phyloP scores from a whole-genome alignment of 768 basidiomycete species.

The Russula foetens region DNA sequence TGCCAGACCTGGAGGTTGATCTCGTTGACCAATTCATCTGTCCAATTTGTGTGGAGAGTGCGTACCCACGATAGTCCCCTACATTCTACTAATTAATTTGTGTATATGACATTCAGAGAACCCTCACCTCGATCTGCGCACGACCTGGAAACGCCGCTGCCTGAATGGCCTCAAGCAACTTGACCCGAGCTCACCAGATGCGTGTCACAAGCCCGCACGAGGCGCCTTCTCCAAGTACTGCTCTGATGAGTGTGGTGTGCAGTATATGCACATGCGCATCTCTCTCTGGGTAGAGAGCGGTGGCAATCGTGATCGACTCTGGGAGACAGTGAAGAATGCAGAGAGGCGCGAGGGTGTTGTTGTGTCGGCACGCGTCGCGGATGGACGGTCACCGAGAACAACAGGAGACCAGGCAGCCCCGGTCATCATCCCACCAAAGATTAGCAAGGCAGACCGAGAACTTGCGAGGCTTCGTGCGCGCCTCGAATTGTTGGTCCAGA shows the following conservation, averaged over 20 bases:
- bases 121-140: constrained; percentile 49
- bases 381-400: neutral
- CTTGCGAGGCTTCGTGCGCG: constrained; percentile 43
- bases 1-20: constrained; percentile 75
- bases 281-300: constrained; percentile 54
- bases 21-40: constrained; percentile 92
- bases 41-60: constrained; percentile 69
- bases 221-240: constrained; percentile 87
- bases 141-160: constrained; percentile 77
- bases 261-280: constrained; percentile 59
- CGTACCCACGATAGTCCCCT: constrained; percentile 25
- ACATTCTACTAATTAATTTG: neutral
- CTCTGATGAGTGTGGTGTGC: constrained; percentile 79
- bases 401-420: neutral
- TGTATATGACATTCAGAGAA: constrained; percentile 35
- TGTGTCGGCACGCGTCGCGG: constrained; percentile 27
- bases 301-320: constrained; percentile 55
- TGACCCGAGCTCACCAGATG: constrained; percentile 51
- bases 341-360: constrained; percentile 65
- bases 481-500: constrained; percentile 49
- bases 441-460: constrained; percentile 48
- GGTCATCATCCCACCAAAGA: constrained; percentile 29
- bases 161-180: constrained; percentile 58
- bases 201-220: constrained; percentile 75
- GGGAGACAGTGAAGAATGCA: constrained; percentile 66